Evolutionary conservation across 805 yeast species (phyloP).

Genomic region (Wickerhamomyces kurtzmanii): DNA sequence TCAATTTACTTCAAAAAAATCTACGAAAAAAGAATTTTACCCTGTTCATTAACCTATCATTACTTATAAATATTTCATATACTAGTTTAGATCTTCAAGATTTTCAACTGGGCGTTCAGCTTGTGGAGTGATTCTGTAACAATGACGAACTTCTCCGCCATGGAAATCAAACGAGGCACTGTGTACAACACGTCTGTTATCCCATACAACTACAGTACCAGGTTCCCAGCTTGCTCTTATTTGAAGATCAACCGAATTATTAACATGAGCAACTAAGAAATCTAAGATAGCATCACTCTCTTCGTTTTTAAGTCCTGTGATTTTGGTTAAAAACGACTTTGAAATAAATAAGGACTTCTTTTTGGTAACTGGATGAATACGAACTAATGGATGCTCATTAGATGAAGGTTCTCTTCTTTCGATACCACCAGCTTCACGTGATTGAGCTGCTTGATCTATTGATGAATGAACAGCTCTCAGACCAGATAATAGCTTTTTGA

Average conservation of each 20-base stretch:
- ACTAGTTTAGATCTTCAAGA: conserved; percentile 30
- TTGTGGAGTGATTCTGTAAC: conserved; percentile 62
- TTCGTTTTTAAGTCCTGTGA: conserved; percentile 63
- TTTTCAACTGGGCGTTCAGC: conserved; percentile 61
- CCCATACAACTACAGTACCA: conserved; percentile 68
- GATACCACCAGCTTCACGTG: conserved; percentile 47
- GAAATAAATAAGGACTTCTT: conserved; percentile 50
- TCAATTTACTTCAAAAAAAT: no score
- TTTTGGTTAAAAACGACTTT: conserved; percentile 52
- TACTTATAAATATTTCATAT: no score
- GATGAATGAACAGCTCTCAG: conserved; percentile 65
- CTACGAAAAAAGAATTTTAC: no score
- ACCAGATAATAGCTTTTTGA: conserved; percentile 48
- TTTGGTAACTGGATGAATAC: conserved; percentile 65
- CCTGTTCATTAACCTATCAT: no score
- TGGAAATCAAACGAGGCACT: conserved; percentile 68
- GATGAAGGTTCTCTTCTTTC: conserved; percentile 57
- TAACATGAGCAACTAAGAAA: conserved; percentile 44
- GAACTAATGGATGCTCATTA: conserved; percentile 53
- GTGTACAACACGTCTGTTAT: conserved; percentile 63
- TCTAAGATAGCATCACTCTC: conserved; percentile 55
- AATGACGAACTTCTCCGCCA: conserved; percentile 57
- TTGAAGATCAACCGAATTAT: conserved; percentile 50
- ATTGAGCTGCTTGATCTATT: conserved; percentile 54
- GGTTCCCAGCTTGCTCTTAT: conserved; percentile 66